These are phyloP conservation scores for Pisolithus albus DNA, from an alignment of 768 basidiomycete genomes.

Conservation along the genomic window DNA sequence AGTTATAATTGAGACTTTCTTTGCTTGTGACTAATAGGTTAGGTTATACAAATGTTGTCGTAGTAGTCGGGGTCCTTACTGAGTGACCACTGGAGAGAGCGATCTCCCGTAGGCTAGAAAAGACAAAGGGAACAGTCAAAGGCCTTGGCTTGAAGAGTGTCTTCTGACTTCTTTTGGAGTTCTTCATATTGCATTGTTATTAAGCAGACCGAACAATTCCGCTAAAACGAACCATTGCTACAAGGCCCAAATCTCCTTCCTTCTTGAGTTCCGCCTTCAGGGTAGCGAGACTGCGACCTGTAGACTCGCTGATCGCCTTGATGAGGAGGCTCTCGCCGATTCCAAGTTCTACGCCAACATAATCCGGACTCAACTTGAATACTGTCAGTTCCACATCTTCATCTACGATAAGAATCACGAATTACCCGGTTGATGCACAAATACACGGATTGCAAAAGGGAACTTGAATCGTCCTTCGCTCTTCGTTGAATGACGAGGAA, in stretches of 20 bases:
- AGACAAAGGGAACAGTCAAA: slow-evolving; percentile 82
- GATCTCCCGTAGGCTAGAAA: slow-evolving; percentile 85
- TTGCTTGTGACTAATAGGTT: slow-evolving; percentile 71
- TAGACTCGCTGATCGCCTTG: slow-evolving; percentile 93
- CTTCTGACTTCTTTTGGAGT: slow-evolving; percentile 88
- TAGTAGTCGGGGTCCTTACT: slow-evolving; percentile 34
- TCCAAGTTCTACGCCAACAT: slow-evolving; percentile 90
- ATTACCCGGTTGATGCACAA: slow-evolving; percentile 93
- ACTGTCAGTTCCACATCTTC: not conserved
- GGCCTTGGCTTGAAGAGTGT: slow-evolving; percentile 93
- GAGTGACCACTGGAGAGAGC: slow-evolving; percentile 80
- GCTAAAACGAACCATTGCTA: slow-evolving; percentile 71
- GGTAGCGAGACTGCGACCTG: slow-evolving; percentile 74
- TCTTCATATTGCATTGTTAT: slow-evolving; percentile 39
- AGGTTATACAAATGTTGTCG: slow-evolving; percentile 2
- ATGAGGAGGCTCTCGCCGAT: slow-evolving; percentile 92
- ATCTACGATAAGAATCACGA: slow-evolving; percentile 1
- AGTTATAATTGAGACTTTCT: slow-evolving; percentile 93
- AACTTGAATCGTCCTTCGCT: slow-evolving; percentile 61
- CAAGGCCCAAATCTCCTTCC: slow-evolving; percentile 91
- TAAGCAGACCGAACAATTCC: not conserved
- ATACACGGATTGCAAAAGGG: slow-evolving; percentile 85
- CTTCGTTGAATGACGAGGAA: slow-evolving; percentile 85
- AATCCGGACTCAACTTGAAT: slow-evolving; percentile 83
- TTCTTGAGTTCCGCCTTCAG: slow-evolving; percentile 91